Evolutionary conservation across 371 early-diverging fungal species (phyloP).

Genomic region (Parasitella parasitica): DNA sequence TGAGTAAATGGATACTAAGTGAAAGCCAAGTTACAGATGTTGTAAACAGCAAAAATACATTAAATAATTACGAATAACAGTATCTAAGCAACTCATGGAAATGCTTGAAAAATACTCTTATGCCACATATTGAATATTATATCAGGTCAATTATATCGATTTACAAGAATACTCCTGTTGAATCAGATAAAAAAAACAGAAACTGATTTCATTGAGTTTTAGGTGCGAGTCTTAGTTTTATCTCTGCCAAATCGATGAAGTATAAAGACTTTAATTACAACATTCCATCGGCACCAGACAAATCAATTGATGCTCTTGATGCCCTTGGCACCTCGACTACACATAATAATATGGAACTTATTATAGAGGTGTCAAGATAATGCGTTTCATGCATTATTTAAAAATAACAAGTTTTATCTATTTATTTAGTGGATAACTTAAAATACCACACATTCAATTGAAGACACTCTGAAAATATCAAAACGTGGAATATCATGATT

Average conservation of each 20-base stretch:
- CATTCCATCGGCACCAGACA: constrained; percentile 9
- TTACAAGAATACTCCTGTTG: no score
- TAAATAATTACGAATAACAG: no score
- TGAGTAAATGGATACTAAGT: no score
- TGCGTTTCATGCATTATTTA: constrained; percentile 16
- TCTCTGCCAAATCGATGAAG: constrained; percentile 12
- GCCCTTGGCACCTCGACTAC: constrained; percentile 11
- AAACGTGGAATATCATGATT: constrained; percentile 18
- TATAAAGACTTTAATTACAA: constrained; percentile 16
- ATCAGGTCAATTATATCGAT: no score
- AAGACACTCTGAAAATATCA: constrained; percentile 20
- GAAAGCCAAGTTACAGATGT: no score
- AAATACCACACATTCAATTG: constrained; percentile 16
- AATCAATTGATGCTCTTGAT: constrained; percentile 17
- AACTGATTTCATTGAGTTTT: no score
- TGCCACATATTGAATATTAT: no score
- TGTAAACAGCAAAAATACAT: no score
- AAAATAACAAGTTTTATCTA: constrained; percentile 14
- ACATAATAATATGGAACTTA: constrained; percentile 20
- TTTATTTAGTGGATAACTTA: constrained; percentile 18
- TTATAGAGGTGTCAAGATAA: constrained; percentile 20
- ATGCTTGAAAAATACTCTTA: no score
- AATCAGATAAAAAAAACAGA: no score
- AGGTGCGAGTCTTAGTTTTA: constrained; percentile 17
- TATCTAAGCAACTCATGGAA: no score